Percentiles rank a stretch among this genome's conserved stretches.
These are phyloP conservation scores for Leccinum angustisporum DNA, from an alignment of 1,284 basidiomycete genomes.

Conservation along the genomic window DNA sequence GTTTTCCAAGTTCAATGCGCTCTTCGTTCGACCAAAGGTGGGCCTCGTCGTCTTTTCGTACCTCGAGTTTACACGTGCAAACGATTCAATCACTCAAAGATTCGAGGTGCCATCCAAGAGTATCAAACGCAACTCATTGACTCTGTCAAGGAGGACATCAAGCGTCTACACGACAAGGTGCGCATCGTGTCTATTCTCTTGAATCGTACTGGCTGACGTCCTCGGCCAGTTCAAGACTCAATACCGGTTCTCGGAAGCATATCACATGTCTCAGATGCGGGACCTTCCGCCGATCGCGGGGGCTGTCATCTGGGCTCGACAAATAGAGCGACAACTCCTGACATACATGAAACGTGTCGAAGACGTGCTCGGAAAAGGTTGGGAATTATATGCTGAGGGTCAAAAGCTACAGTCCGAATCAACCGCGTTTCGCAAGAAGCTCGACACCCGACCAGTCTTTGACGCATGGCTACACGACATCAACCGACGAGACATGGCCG, in stretches of 20 bases:
- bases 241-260: conserved; percentile 71
- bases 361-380: neutral
- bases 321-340: conserved; percentile 95
- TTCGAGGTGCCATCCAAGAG: conserved; percentile 94
- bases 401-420: conserved; percentile 71
- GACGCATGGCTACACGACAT: conserved; percentile 98
- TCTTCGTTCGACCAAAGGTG: conserved; percentile 92
- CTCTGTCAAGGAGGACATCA: conserved; percentile 97
- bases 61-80: neutral
- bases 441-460: conserved; percentile 53
- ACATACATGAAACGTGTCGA: conserved; percentile 44
- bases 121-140: conserved; percentile 57
- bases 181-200: conserved; percentile 1
- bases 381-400: neutral
- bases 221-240: neutral
- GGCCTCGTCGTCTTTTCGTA: conserved; percentile 14
- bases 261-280: conserved; percentile 97
- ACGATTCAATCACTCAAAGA: conserved; percentile 46
- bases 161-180: conserved; percentile 90
- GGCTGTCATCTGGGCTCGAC: conserved; percentile 97
- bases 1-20: conserved; percentile 94
- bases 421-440: conserved; percentile 81
- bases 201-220: neutral
- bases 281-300: conserved; percentile 97
- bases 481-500: conserved; percentile 56